Evolutionary conservation across 495 filamentous ascomycete genomes (phyloP).

Genomic region (Achaetomiella virescens): DNA sequence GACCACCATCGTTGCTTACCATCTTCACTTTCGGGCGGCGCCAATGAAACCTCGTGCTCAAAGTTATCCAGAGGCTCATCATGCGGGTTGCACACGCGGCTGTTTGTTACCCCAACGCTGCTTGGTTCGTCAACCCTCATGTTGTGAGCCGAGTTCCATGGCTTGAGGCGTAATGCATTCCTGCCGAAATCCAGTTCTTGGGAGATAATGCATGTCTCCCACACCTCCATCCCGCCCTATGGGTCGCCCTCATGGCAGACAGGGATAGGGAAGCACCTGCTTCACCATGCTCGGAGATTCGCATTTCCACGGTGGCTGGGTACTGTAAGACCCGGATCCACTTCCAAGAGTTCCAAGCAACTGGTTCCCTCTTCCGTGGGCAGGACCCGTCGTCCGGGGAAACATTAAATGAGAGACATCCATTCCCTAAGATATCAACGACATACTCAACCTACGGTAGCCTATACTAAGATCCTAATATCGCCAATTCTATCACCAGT

Average conservation of each 20-base stretch:
- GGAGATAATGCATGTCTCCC: not conserved
- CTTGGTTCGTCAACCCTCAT: not conserved
- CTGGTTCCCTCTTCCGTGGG: not conserved
- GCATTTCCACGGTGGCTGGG: not conserved
- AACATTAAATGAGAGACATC: constrained; percentile 1
- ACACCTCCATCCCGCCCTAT: not conserved
- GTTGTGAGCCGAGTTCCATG: not conserved
- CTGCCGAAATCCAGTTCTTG: constrained; percentile 1
- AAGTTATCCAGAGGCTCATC: too few relatives aligned
- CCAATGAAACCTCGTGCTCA: too few relatives aligned
- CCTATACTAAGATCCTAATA: not conserved
- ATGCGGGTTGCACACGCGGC: too few relatives aligned
- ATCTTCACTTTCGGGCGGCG: too few relatives aligned
- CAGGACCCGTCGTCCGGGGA: constrained; percentile 1
- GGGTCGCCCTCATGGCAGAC: not conserved
- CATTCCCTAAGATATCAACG: not conserved
- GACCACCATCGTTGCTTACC: too few relatives aligned
- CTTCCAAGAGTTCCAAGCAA: constrained; percentile 1
- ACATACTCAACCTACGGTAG: not conserved
- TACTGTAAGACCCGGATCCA: constrained; percentile 2
- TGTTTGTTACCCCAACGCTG: not conserved
- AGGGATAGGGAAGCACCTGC: not conserved
- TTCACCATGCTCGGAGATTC: not conserved
- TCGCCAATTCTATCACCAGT: not conserved
- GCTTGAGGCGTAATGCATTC: not conserved